Evolutionary conservation across 2,329 filamentous ascomycete genomes (phyloP), one percentile per base, ranked within the genome.

Genomic region (Mycosphaerella arachidis): DNA sequence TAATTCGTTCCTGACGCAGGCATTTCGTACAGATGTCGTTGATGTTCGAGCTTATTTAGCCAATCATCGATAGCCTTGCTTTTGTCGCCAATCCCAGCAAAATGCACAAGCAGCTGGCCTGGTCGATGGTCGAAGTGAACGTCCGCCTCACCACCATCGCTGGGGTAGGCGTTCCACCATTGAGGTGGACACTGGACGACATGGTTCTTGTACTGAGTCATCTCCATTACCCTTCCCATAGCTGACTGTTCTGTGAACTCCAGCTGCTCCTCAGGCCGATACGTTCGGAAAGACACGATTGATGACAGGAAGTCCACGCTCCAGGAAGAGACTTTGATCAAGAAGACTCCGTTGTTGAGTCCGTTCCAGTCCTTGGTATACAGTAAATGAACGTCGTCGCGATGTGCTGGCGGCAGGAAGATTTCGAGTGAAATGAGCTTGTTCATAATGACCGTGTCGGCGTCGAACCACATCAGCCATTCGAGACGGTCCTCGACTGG

Each of bases 391-490:
- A 73, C 65, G 35, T 73, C 68, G 18, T 70, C 67, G 7, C 62
- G 57, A 4, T 61, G 63, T 29, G 58, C 48, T 0, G 73, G 73
- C 3, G 75, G 76, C 10, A 77, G 64, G 61, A 77, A 78, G 1
- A 67, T 70, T 24, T 74, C 70, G 35, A 76, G 67, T 0, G 74
- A 73, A 5, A 76, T 69, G 50, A 73, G 69, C 6, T 75, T 74
- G 57, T 78, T 76, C 46, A 78, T 67, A 27, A 78, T 70, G 12
- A 77, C 66, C 1, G 74, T 76, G 59, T 78, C 76, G 29, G 73
- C 73, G 55, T 78, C 76, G 3, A 74, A 70, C 75, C 76, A 78
- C 60, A 77, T 66, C 5, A 78, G 68, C 75, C 76, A 78, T 53
- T 77, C 70, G 6, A 77, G 62, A 4, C 75, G 68, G 53, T 75